These are phyloP conservation scores for Xylariales sp. DNA, from an alignment of 2,329 filamentous ascomycete species.

Conservation along the genomic window DNA sequence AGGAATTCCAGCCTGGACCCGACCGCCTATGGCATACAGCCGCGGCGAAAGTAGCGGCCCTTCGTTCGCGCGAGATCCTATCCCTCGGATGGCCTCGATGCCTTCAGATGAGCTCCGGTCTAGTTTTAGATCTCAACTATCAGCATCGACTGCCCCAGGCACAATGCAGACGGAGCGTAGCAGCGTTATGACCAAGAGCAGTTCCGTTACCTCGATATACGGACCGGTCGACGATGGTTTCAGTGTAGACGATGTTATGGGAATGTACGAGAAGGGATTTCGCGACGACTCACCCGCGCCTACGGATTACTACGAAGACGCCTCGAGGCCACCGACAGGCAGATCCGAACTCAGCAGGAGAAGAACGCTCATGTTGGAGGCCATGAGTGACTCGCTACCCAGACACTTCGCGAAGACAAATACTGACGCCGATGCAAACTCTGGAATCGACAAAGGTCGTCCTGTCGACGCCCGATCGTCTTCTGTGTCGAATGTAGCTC, in stretches of 20 bases:
- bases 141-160: slow-evolving; percentile 53
- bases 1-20: slow-evolving; percentile 18
- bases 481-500: not conserved
- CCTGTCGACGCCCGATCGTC: not conserved
- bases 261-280: slow-evolving; percentile 64
- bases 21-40: slow-evolving; percentile 27
- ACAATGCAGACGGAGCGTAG: slow-evolving; percentile 71
- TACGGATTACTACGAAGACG: slow-evolving; percentile 22
- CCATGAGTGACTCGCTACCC: slow-evolving; percentile 32
- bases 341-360: slow-evolving; percentile 34
- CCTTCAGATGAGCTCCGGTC: slow-evolving; percentile 48
- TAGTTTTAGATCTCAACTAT: slow-evolving; percentile 53
- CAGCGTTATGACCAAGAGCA: slow-evolving; percentile 75
- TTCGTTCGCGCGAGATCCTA: slow-evolving; percentile 28
- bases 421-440: not conserved
- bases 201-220: slow-evolving; percentile 63
- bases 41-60: slow-evolving; percentile 34
- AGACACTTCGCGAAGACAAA: slow-evolving; percentile 16
- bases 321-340: slow-evolving; percentile 33
- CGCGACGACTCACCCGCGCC: slow-evolving; percentile 41
- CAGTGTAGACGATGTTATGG: slow-evolving; percentile 65
- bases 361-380: slow-evolving; percentile 34
- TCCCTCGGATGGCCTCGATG: slow-evolving; percentile 40
- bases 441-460: too few species aligned
- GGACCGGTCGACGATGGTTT: slow-evolving; percentile 44